Conservation (phyloP, 1,284 basidiomycete genomes). For the Ganoderma leucocontextum region DNA sequence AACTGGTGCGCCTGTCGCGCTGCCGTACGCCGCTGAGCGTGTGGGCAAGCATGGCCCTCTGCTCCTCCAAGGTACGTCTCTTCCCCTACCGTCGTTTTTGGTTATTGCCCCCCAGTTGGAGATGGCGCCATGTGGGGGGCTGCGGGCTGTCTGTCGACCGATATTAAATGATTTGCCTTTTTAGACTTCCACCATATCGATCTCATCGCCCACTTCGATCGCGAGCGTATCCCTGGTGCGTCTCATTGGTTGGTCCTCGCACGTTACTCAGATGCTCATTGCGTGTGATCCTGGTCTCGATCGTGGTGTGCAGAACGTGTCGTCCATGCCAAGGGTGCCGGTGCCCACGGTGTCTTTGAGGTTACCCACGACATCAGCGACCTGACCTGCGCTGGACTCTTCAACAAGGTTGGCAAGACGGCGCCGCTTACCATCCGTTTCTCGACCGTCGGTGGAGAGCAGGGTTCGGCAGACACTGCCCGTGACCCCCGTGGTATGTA, state of each 20-base stretch:
- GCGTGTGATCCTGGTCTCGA: background rate
- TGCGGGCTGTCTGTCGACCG: slow-evolving; percentile 5
- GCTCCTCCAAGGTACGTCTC: slow-evolving; percentile 78
- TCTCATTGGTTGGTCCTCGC: slow-evolving; percentile 16
- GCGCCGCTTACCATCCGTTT: slow-evolving; percentile 82
- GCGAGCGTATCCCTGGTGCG: slow-evolving; percentile 88
- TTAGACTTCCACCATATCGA: slow-evolving; percentile 90
- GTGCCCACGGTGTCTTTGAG: slow-evolving; percentile 93
- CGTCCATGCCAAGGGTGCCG: slow-evolving; percentile 87
- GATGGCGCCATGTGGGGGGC: background rate
- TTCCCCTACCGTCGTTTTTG: background rate
- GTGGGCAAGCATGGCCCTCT: slow-evolving; percentile 82
- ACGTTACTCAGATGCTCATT: background rate
- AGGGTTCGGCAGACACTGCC: slow-evolving; percentile 89
- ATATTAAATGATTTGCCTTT: slow-evolving; percentile 21
- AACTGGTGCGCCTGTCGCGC: slow-evolving; percentile 76
- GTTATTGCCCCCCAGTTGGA: background rate
- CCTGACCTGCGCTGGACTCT: slow-evolving; percentile 78
- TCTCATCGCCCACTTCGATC: slow-evolving; percentile 89
- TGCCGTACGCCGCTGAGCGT: slow-evolving; percentile 83
- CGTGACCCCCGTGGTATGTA: slow-evolving; percentile 82
- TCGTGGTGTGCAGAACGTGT: slow-evolving; percentile 45
- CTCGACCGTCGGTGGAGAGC: slow-evolving; percentile 90
- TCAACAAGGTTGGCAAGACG: slow-evolving; percentile 76
- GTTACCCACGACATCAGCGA: slow-evolving; percentile 86